phyloP scores from a whole-genome alignment of 192 early-diverging fungal species.

The Linnemannia exigua region DNA sequence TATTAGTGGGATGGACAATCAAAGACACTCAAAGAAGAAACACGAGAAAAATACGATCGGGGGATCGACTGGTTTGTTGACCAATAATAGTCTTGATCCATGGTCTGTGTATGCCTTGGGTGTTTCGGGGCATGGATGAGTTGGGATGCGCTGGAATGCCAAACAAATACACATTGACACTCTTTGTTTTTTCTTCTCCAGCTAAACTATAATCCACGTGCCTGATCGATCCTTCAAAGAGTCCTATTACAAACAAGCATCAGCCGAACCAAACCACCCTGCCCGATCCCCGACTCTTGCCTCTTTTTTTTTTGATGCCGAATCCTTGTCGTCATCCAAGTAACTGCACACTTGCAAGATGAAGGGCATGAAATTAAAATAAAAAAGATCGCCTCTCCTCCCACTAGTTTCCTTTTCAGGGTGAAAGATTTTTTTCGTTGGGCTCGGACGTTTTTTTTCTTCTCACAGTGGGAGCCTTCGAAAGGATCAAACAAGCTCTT shows the following conservation, averaged over 20 bases:
- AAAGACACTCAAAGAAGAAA: neutral
- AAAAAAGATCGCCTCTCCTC: neutral
- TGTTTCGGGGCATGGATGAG: neutral
- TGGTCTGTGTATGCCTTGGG: neutral
- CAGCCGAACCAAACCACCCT: neutral
- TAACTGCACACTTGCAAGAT: neutral
- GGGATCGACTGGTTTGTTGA: neutral
- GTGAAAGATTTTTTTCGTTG: neutral
- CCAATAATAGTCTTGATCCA: neutral
- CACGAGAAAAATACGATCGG: neutral
- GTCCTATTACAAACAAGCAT: no score
- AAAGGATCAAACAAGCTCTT: neutral
- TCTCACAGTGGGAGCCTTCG: neutral
- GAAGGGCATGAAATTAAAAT: neutral
- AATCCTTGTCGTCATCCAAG: neutral
- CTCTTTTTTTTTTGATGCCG: neutral
- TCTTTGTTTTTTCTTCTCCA: neutral
- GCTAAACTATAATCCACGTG: neutral
- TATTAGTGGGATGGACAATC: neutral
- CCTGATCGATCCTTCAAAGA: neutral
- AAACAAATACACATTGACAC: neutral
- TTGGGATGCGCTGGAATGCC: slow-evolving; percentile 2
- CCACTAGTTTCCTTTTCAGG: neutral
- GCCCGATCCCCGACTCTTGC: no score
- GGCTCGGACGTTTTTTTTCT: neutral